Percentiles rank a stretch among this genome's conserved stretches.
These are phyloP conservation scores for Aureobasidium lini DNA, from an alignment of 2,329 filamentous ascomycete species.

Conservation along the genomic window DNA sequence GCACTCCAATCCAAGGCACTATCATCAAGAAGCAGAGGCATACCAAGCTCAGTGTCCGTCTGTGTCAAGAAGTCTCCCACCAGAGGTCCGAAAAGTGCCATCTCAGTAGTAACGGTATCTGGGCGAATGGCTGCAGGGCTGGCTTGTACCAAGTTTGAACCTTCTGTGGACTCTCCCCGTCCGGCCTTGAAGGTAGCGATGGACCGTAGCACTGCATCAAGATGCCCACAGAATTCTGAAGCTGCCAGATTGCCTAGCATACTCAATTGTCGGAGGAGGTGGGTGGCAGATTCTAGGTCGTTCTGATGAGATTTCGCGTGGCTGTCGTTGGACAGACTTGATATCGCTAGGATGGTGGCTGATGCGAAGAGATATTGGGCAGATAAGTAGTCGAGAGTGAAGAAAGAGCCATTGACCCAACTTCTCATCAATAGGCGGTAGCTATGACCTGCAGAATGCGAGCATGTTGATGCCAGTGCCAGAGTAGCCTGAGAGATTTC, in stretches of 20 bases:
- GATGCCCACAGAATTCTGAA: conserved; percentile 35
- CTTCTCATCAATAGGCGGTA: conserved; percentile 35
- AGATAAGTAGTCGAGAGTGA: conserved; percentile 42
- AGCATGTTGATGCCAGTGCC: conserved; percentile 30
- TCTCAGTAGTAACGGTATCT: conserved; percentile 6
- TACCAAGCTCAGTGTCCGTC: conserved; percentile 10
- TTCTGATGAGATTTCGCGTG: conserved; percentile 31
- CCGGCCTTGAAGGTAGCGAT: neutral
- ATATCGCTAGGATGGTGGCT: conserved; percentile 38
- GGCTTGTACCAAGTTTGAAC: neutral
- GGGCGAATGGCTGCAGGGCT: neutral
- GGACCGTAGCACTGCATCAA: conserved; percentile 25
- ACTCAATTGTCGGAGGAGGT: conserved; percentile 34
- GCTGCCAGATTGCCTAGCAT: conserved; percentile 37
- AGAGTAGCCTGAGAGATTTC: conserved; percentile 14
- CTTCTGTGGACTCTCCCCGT: neutral
- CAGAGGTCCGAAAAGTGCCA: conserved; percentile 8
- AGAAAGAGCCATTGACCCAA: conserved; percentile 42
- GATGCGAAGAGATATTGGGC: conserved; percentile 43
- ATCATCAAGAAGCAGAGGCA: conserved; percentile 9
- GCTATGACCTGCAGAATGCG: conserved; percentile 40
- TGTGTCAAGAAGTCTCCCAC: conserved; percentile 13
- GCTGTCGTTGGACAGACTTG: conserved; percentile 31
- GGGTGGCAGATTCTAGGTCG: conserved; percentile 33
- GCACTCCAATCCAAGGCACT: conserved; percentile 9